Percentiles rank a stretch among this genome's conserved stretches.
phyloP scores from a whole-genome alignment of 1,284 basidiomycete species.

The Anthracocystis panici-leucophaei region DNA sequence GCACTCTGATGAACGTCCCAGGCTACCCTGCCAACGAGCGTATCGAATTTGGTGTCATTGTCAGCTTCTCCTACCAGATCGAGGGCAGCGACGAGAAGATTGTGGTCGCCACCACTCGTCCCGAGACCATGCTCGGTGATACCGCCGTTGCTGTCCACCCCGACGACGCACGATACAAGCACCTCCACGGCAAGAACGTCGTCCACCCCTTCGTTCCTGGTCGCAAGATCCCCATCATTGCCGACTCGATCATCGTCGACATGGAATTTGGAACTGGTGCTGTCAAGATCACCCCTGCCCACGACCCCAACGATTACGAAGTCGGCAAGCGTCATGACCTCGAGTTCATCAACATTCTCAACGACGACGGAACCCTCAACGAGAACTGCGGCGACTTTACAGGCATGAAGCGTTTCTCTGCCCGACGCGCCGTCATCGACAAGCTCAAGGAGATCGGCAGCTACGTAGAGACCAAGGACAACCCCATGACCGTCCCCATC shows the following conservation, averaged over 20 bases:
- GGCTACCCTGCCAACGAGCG: slow-evolving; percentile 94
- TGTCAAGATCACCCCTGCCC: slow-evolving; percentile 99
- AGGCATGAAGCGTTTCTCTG: slow-evolving; percentile 86
- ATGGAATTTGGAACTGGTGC: slow-evolving; percentile 98
- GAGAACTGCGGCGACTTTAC: slow-evolving; percentile 87
- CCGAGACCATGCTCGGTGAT: slow-evolving; percentile 98
- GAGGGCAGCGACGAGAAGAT: slow-evolving; percentile 89
- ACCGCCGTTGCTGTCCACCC: slow-evolving; percentile 97
- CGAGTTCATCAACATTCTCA: slow-evolving; percentile 94
- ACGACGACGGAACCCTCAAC: slow-evolving; percentile 97
- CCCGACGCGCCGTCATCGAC: slow-evolving; percentile 85
- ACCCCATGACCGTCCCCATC: slow-evolving; percentile 69
- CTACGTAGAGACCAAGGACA: slow-evolving; percentile 89
- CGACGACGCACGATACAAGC: slow-evolving; percentile 91
- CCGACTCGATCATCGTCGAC: slow-evolving; percentile 87
- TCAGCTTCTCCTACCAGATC: slow-evolving; percentile 92
- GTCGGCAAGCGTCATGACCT: slow-evolving; percentile 89
- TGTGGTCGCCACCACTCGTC: slow-evolving; percentile 95
- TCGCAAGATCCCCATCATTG: slow-evolving; percentile 88
- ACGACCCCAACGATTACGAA: slow-evolving; percentile 97
- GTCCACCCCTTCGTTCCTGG: slow-evolving; percentile 86
- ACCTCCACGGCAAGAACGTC: slow-evolving; percentile 93
- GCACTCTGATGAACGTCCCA: slow-evolving; percentile 88
- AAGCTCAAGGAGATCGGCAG: slow-evolving; percentile 86
- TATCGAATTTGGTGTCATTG: slow-evolving; percentile 97